Conservation (phyloP, 129 eudicot genomes). For the Cynara cardunculus region DNA sequence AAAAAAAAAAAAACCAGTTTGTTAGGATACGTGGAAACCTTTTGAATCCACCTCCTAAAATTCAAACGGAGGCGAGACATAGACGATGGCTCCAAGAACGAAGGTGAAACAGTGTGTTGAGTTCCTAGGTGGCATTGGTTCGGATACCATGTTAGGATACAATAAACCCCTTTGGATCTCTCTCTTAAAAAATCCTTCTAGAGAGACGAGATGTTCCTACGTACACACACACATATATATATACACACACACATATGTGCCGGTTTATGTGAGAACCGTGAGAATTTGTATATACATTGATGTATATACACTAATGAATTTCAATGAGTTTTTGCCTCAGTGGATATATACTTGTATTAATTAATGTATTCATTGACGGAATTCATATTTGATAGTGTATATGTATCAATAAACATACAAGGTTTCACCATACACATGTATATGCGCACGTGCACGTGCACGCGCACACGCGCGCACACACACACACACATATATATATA, state of each 20-base stretch:
- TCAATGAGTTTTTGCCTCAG: background rate
- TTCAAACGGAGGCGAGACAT: too few relatives aligned
- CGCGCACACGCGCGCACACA: too few relatives aligned
- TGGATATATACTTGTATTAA: background rate
- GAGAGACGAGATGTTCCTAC: background rate
- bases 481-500: too few relatives aligned
- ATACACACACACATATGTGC: too few relatives aligned
- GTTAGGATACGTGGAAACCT: background rate
- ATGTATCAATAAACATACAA: background rate
- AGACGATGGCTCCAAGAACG: too few relatives aligned
- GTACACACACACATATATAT: too few relatives aligned
- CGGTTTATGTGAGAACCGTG: background rate
- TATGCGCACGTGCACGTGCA: too few relatives aligned
- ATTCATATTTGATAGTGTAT: background rate
- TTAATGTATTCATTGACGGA: too few relatives aligned
- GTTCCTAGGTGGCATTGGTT: background rate
- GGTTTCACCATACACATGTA: background rate
- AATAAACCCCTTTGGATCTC: background rate
- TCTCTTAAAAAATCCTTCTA: background rate
- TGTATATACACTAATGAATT: background rate
- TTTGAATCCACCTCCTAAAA: background rate
- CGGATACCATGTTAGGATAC: background rate
- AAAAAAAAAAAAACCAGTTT: background rate
- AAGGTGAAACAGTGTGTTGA: too few relatives aligned
- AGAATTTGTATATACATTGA: too few relatives aligned